These are phyloP conservation scores for Filobasidium wieringae DNA, from an alignment of 768 basidiomycete genomes.

Conservation along the genomic window DNA sequence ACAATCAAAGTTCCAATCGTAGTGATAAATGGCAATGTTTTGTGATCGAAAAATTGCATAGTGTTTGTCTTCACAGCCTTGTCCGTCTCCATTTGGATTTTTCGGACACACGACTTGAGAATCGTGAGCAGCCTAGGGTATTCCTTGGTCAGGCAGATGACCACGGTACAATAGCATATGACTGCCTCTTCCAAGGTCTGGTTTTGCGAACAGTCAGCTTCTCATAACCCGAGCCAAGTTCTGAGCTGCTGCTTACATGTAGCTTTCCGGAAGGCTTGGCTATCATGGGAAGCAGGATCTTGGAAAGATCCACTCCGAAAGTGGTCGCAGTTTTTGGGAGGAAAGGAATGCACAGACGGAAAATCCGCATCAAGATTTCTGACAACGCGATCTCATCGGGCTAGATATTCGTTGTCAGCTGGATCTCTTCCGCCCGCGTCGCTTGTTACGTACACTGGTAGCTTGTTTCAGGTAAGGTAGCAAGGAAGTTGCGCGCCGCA, in stretches of 20 bases:
- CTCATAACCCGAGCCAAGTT: neutral
- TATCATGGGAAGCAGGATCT: conserved; percentile 77
- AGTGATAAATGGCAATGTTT: conserved; percentile 47
- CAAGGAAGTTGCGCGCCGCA: conserved; percentile 67
- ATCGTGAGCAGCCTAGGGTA: conserved; percentile 64
- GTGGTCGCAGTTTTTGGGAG: conserved; percentile 82
- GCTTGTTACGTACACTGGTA: neutral
- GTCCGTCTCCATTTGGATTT: conserved; percentile 53
- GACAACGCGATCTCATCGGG: conserved; percentile 69
- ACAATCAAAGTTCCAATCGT: conserved; percentile 75
- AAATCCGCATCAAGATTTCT: conserved; percentile 80
- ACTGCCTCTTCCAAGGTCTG: conserved; percentile 83
- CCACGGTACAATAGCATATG: conserved; percentile 78
- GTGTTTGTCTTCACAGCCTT: conserved; percentile 35
- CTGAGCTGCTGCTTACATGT: conserved; percentile 43
- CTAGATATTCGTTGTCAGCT: conserved; percentile 41
- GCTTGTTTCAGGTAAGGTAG: conserved; percentile 59
- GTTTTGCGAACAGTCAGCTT: neutral
- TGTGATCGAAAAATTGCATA: conserved; percentile 16
- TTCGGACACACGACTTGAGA: conserved; percentile 74
- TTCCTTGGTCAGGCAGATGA: conserved; percentile 76
- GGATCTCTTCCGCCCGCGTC: neutral
- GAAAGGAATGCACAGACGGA: conserved; percentile 67
- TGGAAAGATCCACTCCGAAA: conserved; percentile 76
- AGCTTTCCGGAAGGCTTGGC: conserved; percentile 46